Percentiles rank a stretch among this genome's conserved stretches.
Evolutionary conservation across 2,329 filamentous ascomycete species (phyloP).

Genomic region (Curvularia eragrostidis): DNA sequence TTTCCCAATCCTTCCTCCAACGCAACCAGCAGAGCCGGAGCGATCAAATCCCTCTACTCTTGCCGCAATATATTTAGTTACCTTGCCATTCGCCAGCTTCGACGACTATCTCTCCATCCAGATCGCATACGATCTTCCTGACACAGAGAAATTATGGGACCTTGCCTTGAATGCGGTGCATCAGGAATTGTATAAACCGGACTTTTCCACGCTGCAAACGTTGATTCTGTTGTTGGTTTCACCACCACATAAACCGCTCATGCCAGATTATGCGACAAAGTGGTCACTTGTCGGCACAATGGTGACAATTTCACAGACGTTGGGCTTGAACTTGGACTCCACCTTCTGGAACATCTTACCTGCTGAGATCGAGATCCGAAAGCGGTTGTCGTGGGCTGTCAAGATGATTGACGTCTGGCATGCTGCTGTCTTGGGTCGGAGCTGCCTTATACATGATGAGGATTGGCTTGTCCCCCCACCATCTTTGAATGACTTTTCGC

Average conservation of each 20-base stretch:
- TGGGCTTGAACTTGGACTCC: constrained; percentile 1
- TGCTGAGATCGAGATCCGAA: neutral
- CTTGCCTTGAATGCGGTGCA: neutral
- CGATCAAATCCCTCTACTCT: constrained; percentile 2
- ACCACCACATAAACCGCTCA: constrained; percentile 1
- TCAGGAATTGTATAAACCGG: neutral
- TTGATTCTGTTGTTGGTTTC: neutral
- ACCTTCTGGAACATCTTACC: neutral
- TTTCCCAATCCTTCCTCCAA: neutral
- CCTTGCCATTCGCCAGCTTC: constrained; percentile 2
- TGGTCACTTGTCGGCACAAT: constrained; percentile 5
- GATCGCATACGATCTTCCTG: constrained; percentile 5
- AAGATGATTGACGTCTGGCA: constrained; percentile 6
- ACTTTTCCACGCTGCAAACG: neutral
- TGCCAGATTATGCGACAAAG: constrained; percentile 7
- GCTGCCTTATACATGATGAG: constrained; percentile 3
- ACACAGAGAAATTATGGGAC: constrained; percentile 1
- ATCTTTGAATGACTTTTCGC: neutral
- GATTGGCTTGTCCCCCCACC: constrained; percentile 2
- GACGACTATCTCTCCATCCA: constrained; percentile 4
- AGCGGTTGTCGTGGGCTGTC: constrained; percentile 2
- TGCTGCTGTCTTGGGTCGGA: constrained; percentile 2
- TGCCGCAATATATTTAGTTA: constrained; percentile 2
- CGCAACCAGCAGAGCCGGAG: neutral
- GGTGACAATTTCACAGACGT: constrained; percentile 2